Conservation (phyloP, 768 basidiomycete genomes). For the Tremella mesenterica region DNA sequence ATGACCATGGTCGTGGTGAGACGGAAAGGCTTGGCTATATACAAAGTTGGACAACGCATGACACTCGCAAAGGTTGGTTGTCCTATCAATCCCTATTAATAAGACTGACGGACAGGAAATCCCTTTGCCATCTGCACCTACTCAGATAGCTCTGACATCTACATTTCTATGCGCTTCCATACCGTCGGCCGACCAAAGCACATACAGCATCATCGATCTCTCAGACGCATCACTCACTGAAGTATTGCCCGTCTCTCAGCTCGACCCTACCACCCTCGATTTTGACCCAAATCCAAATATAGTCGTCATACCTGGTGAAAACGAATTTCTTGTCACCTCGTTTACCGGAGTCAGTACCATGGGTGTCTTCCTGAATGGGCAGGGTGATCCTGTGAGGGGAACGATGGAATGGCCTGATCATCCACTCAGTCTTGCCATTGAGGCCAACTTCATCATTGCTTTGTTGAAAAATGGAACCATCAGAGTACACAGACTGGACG, state of each 20-base stretch:
- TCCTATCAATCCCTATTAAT: neutral
- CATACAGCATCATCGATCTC: conserved; percentile 72
- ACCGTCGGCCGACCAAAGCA: conserved; percentile 9
- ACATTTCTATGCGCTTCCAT: conserved; percentile 37
- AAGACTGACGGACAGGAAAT: conserved; percentile 36
- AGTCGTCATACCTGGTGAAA: conserved; percentile 58
- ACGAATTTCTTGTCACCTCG: conserved; percentile 76
- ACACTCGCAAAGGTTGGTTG: conserved; percentile 27
- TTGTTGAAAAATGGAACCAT: conserved; percentile 70
- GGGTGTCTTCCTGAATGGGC: conserved; percentile 74
- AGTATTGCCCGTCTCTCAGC: conserved; percentile 72
- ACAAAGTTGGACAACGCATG: conserved; percentile 35
- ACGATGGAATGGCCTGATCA: conserved; percentile 78
- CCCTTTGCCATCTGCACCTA: conserved; percentile 38
- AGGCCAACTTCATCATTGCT: conserved; percentile 70
- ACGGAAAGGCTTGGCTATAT: conserved; percentile 43
- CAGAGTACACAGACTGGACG: conserved; percentile 64
- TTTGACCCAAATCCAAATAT: conserved; percentile 50
- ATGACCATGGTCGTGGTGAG: conserved; percentile 44
- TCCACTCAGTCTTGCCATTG: conserved; percentile 66
- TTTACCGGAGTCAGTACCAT: conserved; percentile 74
- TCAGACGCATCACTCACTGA: conserved; percentile 60
- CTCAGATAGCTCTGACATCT: conserved; percentile 25
- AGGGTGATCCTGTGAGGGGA: conserved; percentile 80
- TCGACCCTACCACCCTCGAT: conserved; percentile 42